Evolutionary conservation across 2,329 filamentous ascomycete species (phyloP).

Genomic region (Botrytis elliptica): DNA sequence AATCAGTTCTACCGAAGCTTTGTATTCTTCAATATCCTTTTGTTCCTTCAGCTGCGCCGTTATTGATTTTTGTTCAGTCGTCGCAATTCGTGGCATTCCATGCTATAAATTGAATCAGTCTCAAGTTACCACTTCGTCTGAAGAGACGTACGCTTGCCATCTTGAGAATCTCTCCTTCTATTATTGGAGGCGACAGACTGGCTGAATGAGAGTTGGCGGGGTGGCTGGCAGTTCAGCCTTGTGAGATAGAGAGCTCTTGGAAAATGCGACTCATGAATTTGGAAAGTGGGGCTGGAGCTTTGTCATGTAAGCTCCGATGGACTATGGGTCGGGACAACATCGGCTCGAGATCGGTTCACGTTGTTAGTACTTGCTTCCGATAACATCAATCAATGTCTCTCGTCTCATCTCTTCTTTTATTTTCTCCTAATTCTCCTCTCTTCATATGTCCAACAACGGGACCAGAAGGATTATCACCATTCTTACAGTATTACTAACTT

Average conservation of each 20-base stretch:
- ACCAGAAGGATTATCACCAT: slow-evolving; percentile 26
- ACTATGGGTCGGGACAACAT: background rate
- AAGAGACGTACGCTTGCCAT: slow-evolving; percentile 42
- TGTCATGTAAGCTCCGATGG: slow-evolving; percentile 23
- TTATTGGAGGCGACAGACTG: background rate
- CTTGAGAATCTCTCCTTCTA: slow-evolving; percentile 16
- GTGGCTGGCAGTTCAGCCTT: slow-evolving; percentile 3
- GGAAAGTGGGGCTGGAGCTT: slow-evolving; percentile 22
- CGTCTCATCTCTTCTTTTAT: slow-evolving; percentile 8
- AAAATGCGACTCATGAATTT: slow-evolving; percentile 25
- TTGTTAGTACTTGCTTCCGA: slow-evolving; percentile 14
- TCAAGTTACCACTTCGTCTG: slow-evolving; percentile 2
- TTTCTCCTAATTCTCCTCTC: slow-evolving; percentile 20
- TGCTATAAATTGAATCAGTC: slow-evolving; percentile 58
- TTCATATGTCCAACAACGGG: slow-evolving; percentile 17
- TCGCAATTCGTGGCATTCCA: slow-evolving; percentile 71
- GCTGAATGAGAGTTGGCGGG: background rate
- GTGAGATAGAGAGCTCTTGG: background rate
- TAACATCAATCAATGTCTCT: background rate
- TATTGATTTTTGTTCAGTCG: slow-evolving; percentile 59
- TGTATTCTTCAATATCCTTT: slow-evolving; percentile 74
- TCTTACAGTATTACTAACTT: slow-evolving; percentile 30
- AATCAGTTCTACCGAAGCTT: slow-evolving; percentile 65
- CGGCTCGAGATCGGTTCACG: background rate
- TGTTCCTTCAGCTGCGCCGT: slow-evolving; percentile 70